Conservation (phyloP, 2,329 filamentous ascomycete species). For the Neurospora sp. region DNA sequence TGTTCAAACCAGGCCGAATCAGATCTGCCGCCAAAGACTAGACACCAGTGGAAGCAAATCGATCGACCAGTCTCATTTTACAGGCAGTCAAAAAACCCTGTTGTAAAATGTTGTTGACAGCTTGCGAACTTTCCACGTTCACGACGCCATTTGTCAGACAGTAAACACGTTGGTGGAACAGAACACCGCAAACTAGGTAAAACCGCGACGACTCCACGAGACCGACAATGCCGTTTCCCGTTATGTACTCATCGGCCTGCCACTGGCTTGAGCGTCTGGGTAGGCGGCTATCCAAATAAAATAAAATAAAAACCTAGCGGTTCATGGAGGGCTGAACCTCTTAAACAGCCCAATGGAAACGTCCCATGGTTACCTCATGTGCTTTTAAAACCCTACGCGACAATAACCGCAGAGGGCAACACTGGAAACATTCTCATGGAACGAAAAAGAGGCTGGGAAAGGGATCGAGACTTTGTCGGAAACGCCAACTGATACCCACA, state of each 20-base stretch:
- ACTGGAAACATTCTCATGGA: background rate
- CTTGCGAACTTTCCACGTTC: background rate
- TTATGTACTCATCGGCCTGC: background rate
- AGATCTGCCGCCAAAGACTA: background rate
- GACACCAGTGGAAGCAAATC: background rate
- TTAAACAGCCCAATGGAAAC: slow-evolving; percentile 17
- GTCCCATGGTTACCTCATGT: slow-evolving; percentile 16
- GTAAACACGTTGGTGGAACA: background rate
- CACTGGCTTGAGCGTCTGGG: background rate
- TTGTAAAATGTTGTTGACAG: background rate
- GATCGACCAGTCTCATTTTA: background rate
- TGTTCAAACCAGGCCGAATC: background rate
- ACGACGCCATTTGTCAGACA: background rate
- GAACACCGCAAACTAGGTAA: background rate
- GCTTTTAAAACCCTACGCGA: background rate
- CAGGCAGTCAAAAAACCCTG: background rate
- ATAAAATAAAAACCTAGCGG: background rate
- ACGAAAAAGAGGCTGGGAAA: slow-evolving; percentile 16
- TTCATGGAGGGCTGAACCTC: slow-evolving; percentile 3
- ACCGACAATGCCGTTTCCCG: background rate
- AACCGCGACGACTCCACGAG: background rate
- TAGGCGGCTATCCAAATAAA: slow-evolving; percentile 10
- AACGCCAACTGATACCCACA: slow-evolving; percentile 14
- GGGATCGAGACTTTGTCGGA: background rate
- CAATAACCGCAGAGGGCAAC: slow-evolving; percentile 2